phyloP scores from a whole-genome alignment of 176 grass and related monocot species.

The Poa pratensis region DNA sequence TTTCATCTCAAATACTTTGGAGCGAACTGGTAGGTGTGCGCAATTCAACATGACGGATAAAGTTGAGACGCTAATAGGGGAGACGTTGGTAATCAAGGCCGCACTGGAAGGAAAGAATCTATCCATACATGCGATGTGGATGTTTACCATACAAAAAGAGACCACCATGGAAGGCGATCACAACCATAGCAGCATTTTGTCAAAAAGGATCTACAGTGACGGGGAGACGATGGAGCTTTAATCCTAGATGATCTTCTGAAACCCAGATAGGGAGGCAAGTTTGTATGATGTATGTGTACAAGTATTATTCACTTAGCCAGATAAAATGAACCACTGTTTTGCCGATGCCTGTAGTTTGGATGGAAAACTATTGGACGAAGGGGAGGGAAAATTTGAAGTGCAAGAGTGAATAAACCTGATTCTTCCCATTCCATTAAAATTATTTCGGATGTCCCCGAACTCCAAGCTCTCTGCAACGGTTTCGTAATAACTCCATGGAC shows the following conservation, averaged over 20 bases:
- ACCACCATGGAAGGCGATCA: background rate
- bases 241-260: background rate
- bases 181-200: constrained; percentile 41
- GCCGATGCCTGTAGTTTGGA: too few species aligned
- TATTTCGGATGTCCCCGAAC: too few species aligned
- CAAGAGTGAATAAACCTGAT: background rate
- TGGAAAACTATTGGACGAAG: background rate
- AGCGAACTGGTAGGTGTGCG: background rate
- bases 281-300: background rate
- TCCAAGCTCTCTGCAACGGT: too few species aligned
- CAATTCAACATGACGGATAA: background rate
- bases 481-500: background rate
- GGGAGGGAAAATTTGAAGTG: background rate
- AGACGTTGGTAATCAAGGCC: constrained; percentile 8
- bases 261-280: too few species aligned
- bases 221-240: background rate
- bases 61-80: background rate
- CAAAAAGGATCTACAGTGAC: constrained; percentile 43
- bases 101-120: background rate
- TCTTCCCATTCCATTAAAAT: too few species aligned
- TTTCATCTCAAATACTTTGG: background rate
- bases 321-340: too few species aligned
- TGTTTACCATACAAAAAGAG: constrained; percentile 13
- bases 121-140: background rate
- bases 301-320: too few species aligned